Evolutionary conservation across 305 asterid species (phyloP), one percentile per base, ranked within the genome.

Genomic region (Fraxinus velutina): DNA sequence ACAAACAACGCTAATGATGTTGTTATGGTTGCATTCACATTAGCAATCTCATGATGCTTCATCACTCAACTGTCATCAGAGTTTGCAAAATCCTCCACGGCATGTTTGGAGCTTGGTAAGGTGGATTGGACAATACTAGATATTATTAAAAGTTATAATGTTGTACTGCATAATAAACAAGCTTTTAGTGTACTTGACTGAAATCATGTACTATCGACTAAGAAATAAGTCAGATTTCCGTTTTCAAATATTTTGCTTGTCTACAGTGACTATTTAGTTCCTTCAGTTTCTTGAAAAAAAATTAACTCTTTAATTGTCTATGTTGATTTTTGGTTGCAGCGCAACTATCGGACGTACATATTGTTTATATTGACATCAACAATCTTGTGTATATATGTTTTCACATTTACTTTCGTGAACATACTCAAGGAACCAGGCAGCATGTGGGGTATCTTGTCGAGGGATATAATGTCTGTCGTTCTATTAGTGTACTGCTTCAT

Each of bases 281-380:
- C 19, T 78, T 42, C 47, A 8, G 21, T 73, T 75, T 75, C 12
- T 19, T 29, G 66, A 19, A 60, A 73, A 24, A 37, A 81, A 52
- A 79, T 27, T 80, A 33, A 79, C 21, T 12, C 12, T 78, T 75
- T 62, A 70, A 57, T 60, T n/a, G 6, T 78, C 52, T 19, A 5
- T 73, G 71, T 82, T 80, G 78, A 80, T 39, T 70, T 83, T 17
- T 19, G 84, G 76, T 27, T 91, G 93, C 98, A 95, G 99, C 88
- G 97, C 32, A 95, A 95, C 85, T 93, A 95, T 88, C 84, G 95
- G 84, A 88, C 92, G 42, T 95, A 93, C 90, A 87, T 89, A 89
- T 72, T 93, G 86, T 95, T 95, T 81, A 89, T 93, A 83, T 81
- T 90, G 22, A 89, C 97, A 57, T 90, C 99, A 76, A 91, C 98